Base-by-base conservation (phyloP, 2,329 filamentous ascomycete genomes). In the Pezicula neosporulosa region DNA sequence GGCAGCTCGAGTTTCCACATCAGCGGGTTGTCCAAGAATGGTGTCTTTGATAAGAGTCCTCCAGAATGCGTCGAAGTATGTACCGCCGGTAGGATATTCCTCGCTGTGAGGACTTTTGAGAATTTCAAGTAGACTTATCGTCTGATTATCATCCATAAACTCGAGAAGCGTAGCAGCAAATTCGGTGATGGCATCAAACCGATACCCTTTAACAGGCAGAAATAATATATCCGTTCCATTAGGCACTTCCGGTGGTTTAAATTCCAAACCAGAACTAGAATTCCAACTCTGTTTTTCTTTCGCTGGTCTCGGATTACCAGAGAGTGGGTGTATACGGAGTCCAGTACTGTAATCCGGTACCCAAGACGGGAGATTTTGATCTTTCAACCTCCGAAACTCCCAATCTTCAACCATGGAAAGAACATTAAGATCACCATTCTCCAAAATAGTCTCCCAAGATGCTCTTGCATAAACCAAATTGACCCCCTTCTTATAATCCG, bases 361-460 rank as follows among this genome's bases (percentile, higher is more conserved):
- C 56, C 56, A 58, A 8, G 54, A 56, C 9, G 56, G 56, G 4
- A 57, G 36, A 15, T 46, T 35, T 4, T 24, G 36, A 15, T 33
- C 30, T 6, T 46, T 36, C 13, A 49, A 16, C 8, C 37, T 49
- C 15, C 47, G 33, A 10, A 42, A 36, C 3, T 35, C 38, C 12
- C 8, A 13, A 42, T 57, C 53, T 35, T 57, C 55, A 6, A 57
- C 55, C 2, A 54, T 43, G 9, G 55, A 57, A 19, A 57, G 51
- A 18, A 54, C 44, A 15, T 57, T 57, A 16, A 57, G 36, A 35
- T 57, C 53, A 16, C 41, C 39, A 5, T 44, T 53, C 33, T 57
- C 55, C 3, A 30, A 36, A 6, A 57, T 51, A 0, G 47, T 37
- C 12, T 50, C 48, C 28, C 49, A 43, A 3, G 48, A 37, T 1